Evolutionary conservation across 2,329 filamentous ascomycete species (phyloP).

Genomic region (Aulographum hederae): DNA sequence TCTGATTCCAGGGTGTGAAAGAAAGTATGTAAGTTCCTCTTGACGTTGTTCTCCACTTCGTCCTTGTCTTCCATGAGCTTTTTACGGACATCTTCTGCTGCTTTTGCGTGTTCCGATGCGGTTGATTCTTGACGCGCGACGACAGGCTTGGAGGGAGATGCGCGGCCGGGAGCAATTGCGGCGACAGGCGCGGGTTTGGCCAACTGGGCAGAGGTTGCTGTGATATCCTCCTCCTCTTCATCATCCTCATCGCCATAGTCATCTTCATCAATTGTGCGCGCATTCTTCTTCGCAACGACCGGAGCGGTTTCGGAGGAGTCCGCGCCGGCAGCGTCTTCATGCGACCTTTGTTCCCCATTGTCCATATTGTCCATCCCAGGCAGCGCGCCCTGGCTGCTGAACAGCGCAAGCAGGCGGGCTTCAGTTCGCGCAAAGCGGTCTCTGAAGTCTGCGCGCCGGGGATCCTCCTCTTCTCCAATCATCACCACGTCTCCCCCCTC

Average conservation of each 20-base stretch:
- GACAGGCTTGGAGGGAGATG: too few relatives aligned
- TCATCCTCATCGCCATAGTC: conserved; percentile 75
- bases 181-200: too few relatives aligned
- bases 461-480: conserved; percentile 28
- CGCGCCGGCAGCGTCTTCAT: background rate
- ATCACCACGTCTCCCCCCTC: too few relatives aligned
- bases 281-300: conserved; percentile 31
- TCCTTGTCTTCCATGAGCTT: conserved; percentile 83
- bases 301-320: background rate
- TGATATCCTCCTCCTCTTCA: conserved; percentile 27
- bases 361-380: background rate
- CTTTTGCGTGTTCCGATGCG: conserved; percentile 37
- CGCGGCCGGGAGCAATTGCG: too few relatives aligned
- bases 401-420: conserved; percentile 58
- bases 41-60: conserved; percentile 75
- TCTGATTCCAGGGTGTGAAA: conserved; percentile 95
- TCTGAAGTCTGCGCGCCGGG: conserved; percentile 41
- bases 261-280: conserved; percentile 64
- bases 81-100: conserved; percentile 77
- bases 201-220: conserved; percentile 26
- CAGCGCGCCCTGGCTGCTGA: conserved; percentile 27
- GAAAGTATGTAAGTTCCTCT: conserved; percentile 77
- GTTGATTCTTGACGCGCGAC: conserved; percentile 10
- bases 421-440: conserved; percentile 64
- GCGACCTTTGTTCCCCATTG: background rate